Conservation (phyloP, 2,329 filamentous ascomycete species). For the Aureobasidium lini region DNA sequence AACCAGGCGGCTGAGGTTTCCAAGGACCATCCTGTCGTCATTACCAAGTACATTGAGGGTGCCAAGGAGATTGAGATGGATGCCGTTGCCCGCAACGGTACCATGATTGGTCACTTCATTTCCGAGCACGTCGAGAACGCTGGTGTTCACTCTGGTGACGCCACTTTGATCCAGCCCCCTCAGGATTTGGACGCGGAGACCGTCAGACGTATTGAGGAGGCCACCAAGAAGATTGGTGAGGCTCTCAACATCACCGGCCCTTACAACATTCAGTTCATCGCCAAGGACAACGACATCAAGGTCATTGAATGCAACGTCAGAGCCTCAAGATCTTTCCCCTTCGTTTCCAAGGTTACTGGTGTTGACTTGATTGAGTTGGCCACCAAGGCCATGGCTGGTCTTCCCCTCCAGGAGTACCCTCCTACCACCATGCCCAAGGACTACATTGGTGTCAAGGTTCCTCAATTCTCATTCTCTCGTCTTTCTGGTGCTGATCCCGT, state of each 20-base stretch:
- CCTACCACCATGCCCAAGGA: conserved; percentile 65
- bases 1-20: conserved; percentile 90
- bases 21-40: conserved; percentile 90
- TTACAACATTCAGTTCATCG: conserved; percentile 99
- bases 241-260: conserved; percentile 94
- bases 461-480: conserved; percentile 97
- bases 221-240: conserved; percentile 87
- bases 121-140: conserved; percentile 99
- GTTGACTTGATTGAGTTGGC: conserved; percentile 98
- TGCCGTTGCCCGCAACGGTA: conserved; percentile 83
- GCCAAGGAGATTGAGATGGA: conserved; percentile 99
- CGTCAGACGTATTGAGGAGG: conserved; percentile 84
- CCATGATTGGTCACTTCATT: conserved; percentile 89
- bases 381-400: conserved; percentile 87
- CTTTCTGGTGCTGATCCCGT: conserved; percentile 94
- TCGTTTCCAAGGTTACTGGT: conserved; percentile 97
- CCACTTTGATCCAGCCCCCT: conserved; percentile 87
- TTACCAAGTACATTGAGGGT: conserved; percentile 99
- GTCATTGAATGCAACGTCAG: conserved; percentile 99
- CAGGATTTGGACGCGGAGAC: conserved; percentile 88
- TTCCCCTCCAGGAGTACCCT: conserved; percentile 77
- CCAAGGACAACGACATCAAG: conserved; percentile 99
- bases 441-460: conserved; percentile 94
- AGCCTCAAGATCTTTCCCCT: conserved; percentile 92
- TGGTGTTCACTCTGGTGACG: conserved; percentile 96